Base-by-base conservation (phyloP, 169 alveolate species). In the Plasmodium ovale region DNA sequence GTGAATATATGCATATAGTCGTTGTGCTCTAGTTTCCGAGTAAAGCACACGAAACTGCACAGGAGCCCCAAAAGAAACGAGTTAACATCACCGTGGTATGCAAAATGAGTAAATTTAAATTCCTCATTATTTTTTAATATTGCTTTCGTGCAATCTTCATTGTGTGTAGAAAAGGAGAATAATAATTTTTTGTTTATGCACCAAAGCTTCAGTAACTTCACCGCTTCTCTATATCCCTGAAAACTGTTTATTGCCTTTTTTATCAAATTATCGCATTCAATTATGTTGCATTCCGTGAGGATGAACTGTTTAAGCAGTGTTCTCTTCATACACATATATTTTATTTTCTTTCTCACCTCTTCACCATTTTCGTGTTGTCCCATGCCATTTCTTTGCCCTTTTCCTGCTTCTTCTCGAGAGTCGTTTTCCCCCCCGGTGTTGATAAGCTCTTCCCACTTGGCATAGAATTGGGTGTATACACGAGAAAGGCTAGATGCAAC, bases 151-250 rank as follows among this genome's bases (percentile, higher is more conserved):
- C 21, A 25, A 7, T 72, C 59, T 27, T 72, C 67, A 33, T 5
- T 47, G 16, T 65, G 21, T 14, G 60, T 37, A 33, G 74, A 62
- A 42, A 59, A 42, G 2, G 71, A 54, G 31, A 25, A 33, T 3
- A 74, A 59, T 21, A 74, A 6, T 2, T 65, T 74, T 33, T 64
- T 74, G 21, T 74, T 74, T 9, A 14, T n/a, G 35, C 88, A 74
- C 88, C 88, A 74, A 2, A 59, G 16, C 35, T 74, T 74, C 6
- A 74, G 53, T 0, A 74, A 44, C 27, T 74, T 74, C 2, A 74
- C 73, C 9, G 88, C 72, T 10, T 74, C 35, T 10, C 31, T 74
- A 33, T 16, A 59, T 51, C 65, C 72, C 53, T 23, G 5, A 29
- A 23, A 42, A 9, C 14, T 58, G 12, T 47, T 9, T 14, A 37